Percentiles rank a stretch among this genome's conserved stretches.
Evolutionary conservation across 768 basidiomycete species (phyloP).

Genomic region (Cytidiella melzeri): DNA sequence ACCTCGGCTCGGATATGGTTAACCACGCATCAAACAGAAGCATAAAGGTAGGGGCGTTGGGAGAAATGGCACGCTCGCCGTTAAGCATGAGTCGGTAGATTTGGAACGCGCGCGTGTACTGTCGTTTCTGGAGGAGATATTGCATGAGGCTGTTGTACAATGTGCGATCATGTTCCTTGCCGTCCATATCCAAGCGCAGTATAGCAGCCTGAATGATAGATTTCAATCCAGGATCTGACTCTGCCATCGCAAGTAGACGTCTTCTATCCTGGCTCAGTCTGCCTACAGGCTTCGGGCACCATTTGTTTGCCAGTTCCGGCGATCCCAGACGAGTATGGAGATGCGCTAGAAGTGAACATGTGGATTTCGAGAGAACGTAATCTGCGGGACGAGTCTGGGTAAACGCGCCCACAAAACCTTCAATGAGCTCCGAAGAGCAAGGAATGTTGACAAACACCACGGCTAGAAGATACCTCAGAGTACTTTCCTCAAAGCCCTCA

Average conservation of each 20-base stretch:
- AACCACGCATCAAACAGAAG: conserved; percentile 33
- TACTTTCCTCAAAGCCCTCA: background rate
- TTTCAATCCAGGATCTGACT: background rate
- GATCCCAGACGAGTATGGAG: background rate
- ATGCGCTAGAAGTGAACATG: background rate
- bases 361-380: background rate
- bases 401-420: background rate
- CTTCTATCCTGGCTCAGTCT: background rate
- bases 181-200: background rate
- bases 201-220: background rate
- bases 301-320: background rate
- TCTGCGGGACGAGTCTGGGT: background rate
- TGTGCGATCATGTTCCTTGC: background rate
- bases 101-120: background rate
- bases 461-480: background rate
- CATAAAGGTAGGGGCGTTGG: conserved; percentile 37
- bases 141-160: background rate
- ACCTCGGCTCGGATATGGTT: conserved; percentile 11
- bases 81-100: background rate
- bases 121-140: background rate
- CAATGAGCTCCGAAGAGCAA: background rate
- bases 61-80: background rate
- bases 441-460: background rate
- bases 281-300: background rate
- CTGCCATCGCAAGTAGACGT: background rate